These are phyloP conservation scores for Pelargonium australe DNA, from an alignment of 441 rosid species.

Conservation along the genomic window DNA sequence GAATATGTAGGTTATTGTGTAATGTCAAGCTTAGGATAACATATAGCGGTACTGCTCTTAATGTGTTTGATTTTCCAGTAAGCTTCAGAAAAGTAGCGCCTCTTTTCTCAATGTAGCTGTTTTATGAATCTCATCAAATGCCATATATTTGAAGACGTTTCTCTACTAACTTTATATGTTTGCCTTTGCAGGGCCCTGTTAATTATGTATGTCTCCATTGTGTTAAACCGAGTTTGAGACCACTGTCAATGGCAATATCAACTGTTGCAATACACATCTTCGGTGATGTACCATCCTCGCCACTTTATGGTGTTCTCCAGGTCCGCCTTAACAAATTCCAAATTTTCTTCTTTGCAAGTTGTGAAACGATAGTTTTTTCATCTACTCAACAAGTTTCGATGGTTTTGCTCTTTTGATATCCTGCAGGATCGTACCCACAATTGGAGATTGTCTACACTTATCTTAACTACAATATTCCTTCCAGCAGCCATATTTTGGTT, in stretches of 20 bases:
- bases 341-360: not conserved
- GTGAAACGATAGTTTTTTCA: not conserved
- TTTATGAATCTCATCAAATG: too few relatives aligned
- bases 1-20: not conserved
- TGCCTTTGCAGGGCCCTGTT: constrained; percentile 51
- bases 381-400: not conserved
- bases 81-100: too few relatives aligned
- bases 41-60: not conserved
- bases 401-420: not conserved
- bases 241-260: constrained; percentile 63
- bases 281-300: constrained; percentile 78
- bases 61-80: too few relatives aligned
- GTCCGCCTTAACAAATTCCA: constrained; percentile 21
- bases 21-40: not conserved
- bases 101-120: too few relatives aligned
- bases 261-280: constrained; percentile 66
- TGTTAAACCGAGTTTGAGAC: constrained; percentile 66
- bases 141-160: not conserved
- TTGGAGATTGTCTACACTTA: constrained; percentile 78
- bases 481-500: constrained; percentile 77
- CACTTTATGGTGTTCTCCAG: constrained; percentile 62
- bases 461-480: constrained; percentile 63
- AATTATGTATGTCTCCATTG: constrained; percentile 64
- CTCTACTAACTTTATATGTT: not conserved
- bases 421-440: constrained; percentile 46